These are phyloP conservation scores for Fonsecaea pedrosoi DNA, from an alignment of 2,329 filamentous ascomycete species.

Conservation along the genomic window DNA sequence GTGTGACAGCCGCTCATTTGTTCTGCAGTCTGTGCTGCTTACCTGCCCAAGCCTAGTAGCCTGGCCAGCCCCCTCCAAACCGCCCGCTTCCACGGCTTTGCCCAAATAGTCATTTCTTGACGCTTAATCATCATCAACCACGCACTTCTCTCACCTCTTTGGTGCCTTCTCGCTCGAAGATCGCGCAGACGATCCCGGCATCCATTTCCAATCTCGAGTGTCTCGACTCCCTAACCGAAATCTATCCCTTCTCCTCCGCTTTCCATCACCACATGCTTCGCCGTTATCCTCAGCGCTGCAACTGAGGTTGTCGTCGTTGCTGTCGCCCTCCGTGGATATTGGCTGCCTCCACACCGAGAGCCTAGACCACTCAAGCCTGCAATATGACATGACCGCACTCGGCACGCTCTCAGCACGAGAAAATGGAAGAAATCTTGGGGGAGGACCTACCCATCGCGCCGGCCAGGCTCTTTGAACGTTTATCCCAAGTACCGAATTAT, in stretches of 20 bases:
- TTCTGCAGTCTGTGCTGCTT: neutral
- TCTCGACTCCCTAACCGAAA: slow-evolving; percentile 3
- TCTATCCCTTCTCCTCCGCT: slow-evolving; percentile 17
- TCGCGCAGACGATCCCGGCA: slow-evolving; percentile 13
- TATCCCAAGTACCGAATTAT: slow-evolving; percentile 75
- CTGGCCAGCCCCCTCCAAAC: slow-evolving; percentile 10
- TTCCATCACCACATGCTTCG: slow-evolving; percentile 8
- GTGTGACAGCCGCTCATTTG: slow-evolving; percentile 7
- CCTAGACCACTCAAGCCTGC: slow-evolving; percentile 12
- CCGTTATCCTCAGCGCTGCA: slow-evolving; percentile 1
- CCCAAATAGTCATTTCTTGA: slow-evolving; percentile 14
- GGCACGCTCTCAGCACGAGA: slow-evolving; percentile 19
- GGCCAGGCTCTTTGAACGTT: slow-evolving; percentile 72
- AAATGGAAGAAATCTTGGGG: slow-evolving; percentile 46
- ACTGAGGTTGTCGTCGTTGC: slow-evolving; percentile 14
- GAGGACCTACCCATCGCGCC: slow-evolving; percentile 64
- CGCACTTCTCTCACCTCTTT: neutral
- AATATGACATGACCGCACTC: slow-evolving; percentile 30
- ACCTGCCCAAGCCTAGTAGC: neutral
- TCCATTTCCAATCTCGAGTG: slow-evolving; percentile 14
- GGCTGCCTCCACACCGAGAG: slow-evolving; percentile 12
- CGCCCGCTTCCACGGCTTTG: slow-evolving; percentile 7
- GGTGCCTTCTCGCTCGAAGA: slow-evolving; percentile 10
- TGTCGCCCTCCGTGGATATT: slow-evolving; percentile 5
- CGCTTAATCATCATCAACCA: slow-evolving; percentile 28